Evolutionary conservation across 768 basidiomycete genomes (phyloP), one percentile per base, ranked within the genome.

Genomic region (Boletus pseudopeckii): DNA sequence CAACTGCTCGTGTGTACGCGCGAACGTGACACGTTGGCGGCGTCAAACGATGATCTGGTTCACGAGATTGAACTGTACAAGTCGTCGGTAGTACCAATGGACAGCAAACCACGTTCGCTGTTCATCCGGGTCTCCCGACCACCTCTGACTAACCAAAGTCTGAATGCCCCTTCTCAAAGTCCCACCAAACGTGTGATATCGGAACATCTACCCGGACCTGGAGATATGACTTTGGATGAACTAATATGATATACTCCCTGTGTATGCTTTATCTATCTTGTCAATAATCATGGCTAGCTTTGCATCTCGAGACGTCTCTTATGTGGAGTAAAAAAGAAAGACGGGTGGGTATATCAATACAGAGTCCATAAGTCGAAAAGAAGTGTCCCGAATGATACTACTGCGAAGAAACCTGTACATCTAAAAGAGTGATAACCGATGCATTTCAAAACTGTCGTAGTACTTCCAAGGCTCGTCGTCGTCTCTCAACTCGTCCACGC

Each of bases 31-130:
- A 64, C 69, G n/a, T 60, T 74, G n/a, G 59, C 58, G 7, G 67
- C 70, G 2, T 65, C 74, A 8, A 82, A 80, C 41, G 72, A 72
- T 1, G 76, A 76, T n/a, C 69, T 86, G 2, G 70, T 69, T 40
- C 71, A 76, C 39, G 85, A 86, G 60, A 68, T 86, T 4, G 76
- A 77, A 36, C 72, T 82, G 76, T 86, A 85, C 69, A 84, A 77
- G 54, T 84, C 84, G 14, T 77, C 82, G 30, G 69, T 73, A 60
- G 72, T 82, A 14, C 77, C 80, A 0, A 45, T 69, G 17, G 77
- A 77, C 4, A 70, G 67, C 59, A 84, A 82, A 61, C 81, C 81
- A 15, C 76, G 80, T 22, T 83, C 83, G 18, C 65, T 72, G 48
- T 74, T 85, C 36, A 68, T 58, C 7, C 63, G 72, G n/a, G 71